Evolutionary conservation across 2,329 filamentous ascomycete species (phyloP), one percentile per base, ranked within the genome.

Genomic region (Metarhizium sp.): DNA sequence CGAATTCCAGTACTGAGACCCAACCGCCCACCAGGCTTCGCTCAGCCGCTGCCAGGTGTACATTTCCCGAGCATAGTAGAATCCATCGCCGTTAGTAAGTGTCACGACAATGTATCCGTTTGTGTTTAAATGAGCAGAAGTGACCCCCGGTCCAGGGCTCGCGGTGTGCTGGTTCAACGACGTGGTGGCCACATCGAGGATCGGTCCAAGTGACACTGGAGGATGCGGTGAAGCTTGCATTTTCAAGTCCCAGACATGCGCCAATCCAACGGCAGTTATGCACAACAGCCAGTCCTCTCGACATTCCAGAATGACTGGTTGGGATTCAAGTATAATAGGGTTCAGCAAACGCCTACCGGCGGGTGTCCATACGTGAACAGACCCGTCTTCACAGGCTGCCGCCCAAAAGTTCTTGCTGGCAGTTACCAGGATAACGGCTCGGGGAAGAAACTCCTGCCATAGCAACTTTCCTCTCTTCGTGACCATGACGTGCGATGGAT

Each of bases 1-100:
- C 1, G 91, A 95, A 70, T 99, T 97, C 95, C 94, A 99, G 69
- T 99, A 99, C 68, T 99, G 94, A 62, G 90, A 95, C 18, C 92
- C 92, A 0, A 97, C 91, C 0, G 92, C 92, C 91, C 94, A 99
- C 94, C 94, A 99, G 2, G 90, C 82, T 68, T 99, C 95, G 2
- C 91, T 95, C n/a, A 99, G 78, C 10, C 92, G 85, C 70, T 97
- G 92, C 94, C 94, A 99, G 7, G 85, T 82, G 69, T 85, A 92
- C 86, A 99, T 88, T 18, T 80, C 79, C 0, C 87, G 82, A 2
- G 89, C 89, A 71, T 99, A 99, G 53, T 86, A 86, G 71, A 91
- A 99, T 2, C 94, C 94, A 63, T 99, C 92, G 20, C 94, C 94
- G 63, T 96, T 97, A 29, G 87, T 94, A 57, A 99, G 78, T 0